A percentile compares a stretch with the other conserved stretches of the same genome.
Evolutionary conservation across 257 asterid genomes (phyloP).

Genomic region (Leonotis leonurus): DNA sequence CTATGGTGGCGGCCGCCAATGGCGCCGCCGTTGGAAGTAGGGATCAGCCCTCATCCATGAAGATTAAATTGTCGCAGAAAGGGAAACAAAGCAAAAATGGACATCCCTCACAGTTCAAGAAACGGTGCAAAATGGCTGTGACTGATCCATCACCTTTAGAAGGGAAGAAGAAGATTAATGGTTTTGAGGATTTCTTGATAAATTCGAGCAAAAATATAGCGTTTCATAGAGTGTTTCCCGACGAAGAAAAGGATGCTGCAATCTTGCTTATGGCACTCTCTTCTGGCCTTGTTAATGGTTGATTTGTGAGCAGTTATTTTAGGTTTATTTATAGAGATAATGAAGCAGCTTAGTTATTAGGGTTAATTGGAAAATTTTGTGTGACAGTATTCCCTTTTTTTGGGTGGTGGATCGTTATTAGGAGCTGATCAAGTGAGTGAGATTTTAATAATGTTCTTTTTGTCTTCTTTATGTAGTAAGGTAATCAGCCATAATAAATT

Average conservation of each 20-base stretch:
- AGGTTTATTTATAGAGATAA: conserved; percentile 2
- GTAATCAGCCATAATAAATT: conserved; percentile 18
- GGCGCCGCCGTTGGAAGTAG: background rate
- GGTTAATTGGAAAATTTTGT: background rate
- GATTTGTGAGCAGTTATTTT: conserved; percentile 1
- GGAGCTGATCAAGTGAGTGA: conserved; percentile 27
- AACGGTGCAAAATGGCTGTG: conserved; percentile 34
- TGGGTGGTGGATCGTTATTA: conserved; percentile 2
- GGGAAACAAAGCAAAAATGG: conserved; percentile 32
- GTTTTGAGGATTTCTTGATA: conserved; percentile 74
- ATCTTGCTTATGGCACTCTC: conserved; percentile 89
- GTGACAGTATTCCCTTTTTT: background rate
- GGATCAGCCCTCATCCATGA: conserved; percentile 25
- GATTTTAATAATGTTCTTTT: background rate
- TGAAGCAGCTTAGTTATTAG: background rate
- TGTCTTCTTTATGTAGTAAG: background rate
- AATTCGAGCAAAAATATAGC: conserved; percentile 62
- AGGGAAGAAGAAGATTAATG: conserved; percentile 26
- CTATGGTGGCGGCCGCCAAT: conserved; percentile 51
- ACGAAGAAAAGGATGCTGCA: conserved; percentile 94
- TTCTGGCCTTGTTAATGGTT: conserved; percentile 73
- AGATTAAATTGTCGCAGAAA: conserved; percentile 50
- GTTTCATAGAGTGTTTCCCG: conserved; percentile 68
- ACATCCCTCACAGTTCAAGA: conserved; percentile 37
- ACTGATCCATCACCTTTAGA: background rate